Evolutionary conservation across 352 stramenopile species (phyloP).

Genomic region (Pythium graminicola): DNA sequence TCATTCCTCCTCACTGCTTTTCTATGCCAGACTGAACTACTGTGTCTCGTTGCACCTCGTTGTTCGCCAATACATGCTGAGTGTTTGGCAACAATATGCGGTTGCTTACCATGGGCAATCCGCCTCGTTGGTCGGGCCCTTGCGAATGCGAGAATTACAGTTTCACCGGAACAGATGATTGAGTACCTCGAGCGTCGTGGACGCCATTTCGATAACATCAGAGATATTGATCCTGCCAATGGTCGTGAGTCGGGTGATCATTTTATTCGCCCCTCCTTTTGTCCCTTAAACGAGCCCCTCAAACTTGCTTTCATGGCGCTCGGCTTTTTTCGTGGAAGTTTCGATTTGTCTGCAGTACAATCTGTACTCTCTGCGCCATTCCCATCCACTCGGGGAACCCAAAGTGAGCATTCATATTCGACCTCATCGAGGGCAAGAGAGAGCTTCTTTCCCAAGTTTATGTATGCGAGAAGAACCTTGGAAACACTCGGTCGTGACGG

Average conservation of each 20-base stretch:
- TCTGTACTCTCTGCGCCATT: conserved; percentile 58
- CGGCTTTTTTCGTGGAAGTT: conserved; percentile 74
- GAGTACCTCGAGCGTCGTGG: conserved; percentile 71
- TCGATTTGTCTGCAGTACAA: conserved; percentile 60
- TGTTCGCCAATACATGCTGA: conserved; percentile 59
- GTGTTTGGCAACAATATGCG: conserved; percentile 61
- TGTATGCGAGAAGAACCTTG: conserved; percentile 34
- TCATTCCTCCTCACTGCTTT: background rate
- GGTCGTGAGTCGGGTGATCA: conserved; percentile 75
- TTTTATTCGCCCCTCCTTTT: conserved; percentile 79
- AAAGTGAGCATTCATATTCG: conserved; percentile 19
- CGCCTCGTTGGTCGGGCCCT: conserved; percentile 69
- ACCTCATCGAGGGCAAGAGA: conserved; percentile 12
- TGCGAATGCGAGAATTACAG: conserved; percentile 62
- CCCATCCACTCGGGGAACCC: conserved; percentile 11
- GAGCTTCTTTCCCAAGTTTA: conserved; percentile 41
- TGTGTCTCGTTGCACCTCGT: conserved; percentile 56
- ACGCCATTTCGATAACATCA: conserved; percentile 63
- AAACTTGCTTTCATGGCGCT: conserved; percentile 79
- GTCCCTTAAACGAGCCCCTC: conserved; percentile 58
- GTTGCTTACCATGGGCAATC: conserved; percentile 74
- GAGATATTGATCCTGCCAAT: conserved; percentile 63
- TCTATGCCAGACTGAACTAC: conserved; percentile 45
- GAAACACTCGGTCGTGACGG: conserved; percentile 29
- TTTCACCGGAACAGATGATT: conserved; percentile 77